Percentiles rank a stretch among this genome's conserved stretches.
Conservation (phyloP, 1,284 basidiomycete genomes). For the Cryptococcus jaspeensis region DNA sequence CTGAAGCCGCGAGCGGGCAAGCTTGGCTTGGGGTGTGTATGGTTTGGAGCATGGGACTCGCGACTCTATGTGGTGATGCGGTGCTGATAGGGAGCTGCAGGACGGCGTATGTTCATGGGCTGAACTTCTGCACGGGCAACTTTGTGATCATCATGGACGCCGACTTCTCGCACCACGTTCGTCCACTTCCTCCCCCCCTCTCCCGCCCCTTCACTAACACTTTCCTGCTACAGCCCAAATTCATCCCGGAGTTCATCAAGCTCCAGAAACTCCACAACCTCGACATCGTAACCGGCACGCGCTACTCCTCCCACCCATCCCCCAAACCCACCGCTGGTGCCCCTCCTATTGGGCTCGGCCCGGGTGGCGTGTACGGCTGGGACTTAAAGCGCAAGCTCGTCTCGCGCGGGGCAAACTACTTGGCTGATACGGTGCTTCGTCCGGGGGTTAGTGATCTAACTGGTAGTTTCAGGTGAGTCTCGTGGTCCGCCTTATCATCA, state of each 20-base stretch:
- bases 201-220: not conserved
- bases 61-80: not conserved
- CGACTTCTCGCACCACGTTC: constrained; percentile 89
- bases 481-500: too few relatives aligned
- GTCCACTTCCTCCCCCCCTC: constrained; percentile 28
- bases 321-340: constrained; percentile 23
- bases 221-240: constrained; percentile 71
- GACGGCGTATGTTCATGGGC: constrained; percentile 87
- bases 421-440: constrained; percentile 74
- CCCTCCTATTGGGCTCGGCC: constrained; percentile 51
- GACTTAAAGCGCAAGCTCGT: constrained; percentile 83
- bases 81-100: constrained; percentile 50
- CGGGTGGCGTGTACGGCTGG: constrained; percentile 86
- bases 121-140: constrained; percentile 83
- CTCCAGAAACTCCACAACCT: constrained; percentile 75
- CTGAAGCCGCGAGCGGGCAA: constrained; percentile 83
- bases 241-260: constrained; percentile 84
- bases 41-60: not conserved
- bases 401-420: constrained; percentile 79
- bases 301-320: constrained; percentile 58
- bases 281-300: constrained; percentile 88
- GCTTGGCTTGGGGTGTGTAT: constrained; percentile 73
- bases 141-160: constrained; percentile 97
- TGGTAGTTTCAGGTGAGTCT: constrained; percentile 73
- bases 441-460: constrained; percentile 85